phyloP scores from a whole-genome alignment of 768 basidiomycete genomes.

The Rhizopogon roseolus region DNA sequence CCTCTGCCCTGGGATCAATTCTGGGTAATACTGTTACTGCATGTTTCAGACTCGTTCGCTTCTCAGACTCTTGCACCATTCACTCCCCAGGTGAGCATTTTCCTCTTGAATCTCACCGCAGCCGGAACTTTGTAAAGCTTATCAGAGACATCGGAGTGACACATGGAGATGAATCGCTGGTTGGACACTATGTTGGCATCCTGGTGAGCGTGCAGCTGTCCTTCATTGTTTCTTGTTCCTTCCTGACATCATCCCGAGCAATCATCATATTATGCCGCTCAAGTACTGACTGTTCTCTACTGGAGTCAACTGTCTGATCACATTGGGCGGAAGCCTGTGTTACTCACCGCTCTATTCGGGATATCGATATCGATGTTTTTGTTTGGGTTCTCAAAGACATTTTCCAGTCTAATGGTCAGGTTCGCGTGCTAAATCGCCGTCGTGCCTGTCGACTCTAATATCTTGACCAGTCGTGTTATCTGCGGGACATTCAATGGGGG shows the following conservation, averaged over 20 bases:
- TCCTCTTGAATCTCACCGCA: neutral
- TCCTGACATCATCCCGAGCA: conserved; percentile 27
- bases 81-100: conserved; percentile 47
- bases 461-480: conserved; percentile 26
- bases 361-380: conserved; percentile 41
- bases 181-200: conserved; percentile 38
- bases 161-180: conserved; percentile 33
- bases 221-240: conserved; percentile 34
- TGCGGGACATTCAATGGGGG: conserved; percentile 46
- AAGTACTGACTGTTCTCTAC: conserved; percentile 50
- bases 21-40: conserved; percentile 56
- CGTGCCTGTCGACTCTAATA: neutral
- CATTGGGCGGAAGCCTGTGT: conserved; percentile 50
- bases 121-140: neutral
- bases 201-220: conserved; percentile 22
- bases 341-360: conserved; percentile 45
- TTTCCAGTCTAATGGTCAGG: conserved; percentile 47
- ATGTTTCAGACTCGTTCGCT: conserved; percentile 67
- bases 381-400: conserved; percentile 53
- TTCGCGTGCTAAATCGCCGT: conserved; percentile 9
- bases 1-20: conserved; percentile 64
- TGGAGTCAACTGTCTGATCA: conserved; percentile 54
- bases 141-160: conserved; percentile 20
- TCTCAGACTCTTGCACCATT: conserved; percentile 68
- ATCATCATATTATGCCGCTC: conserved; percentile 50